Base-by-base conservation (phyloP, 2,329 filamentous ascomycete species). In the Lachnellula cervina region DNA sequence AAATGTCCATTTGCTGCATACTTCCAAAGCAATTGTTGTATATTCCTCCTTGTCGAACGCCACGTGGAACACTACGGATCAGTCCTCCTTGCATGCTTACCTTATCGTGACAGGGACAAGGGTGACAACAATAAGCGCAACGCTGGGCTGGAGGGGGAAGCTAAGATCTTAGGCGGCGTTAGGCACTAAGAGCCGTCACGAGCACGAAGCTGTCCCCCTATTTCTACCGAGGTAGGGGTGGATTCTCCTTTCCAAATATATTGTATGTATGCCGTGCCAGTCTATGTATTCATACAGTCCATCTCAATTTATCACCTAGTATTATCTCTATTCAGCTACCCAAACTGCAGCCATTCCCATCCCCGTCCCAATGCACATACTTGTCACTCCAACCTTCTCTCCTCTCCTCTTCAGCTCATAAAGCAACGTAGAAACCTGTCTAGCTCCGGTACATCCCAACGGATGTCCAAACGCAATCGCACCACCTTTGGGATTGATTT, bases 331-430 rank as follows among this genome's bases (percentile, higher is more conserved):
- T 79, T 96, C 92, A 3, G 90, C 89, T 63, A 97, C 92, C 91
- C 92, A 97, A 57, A 97, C 87, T 58, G 92, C 90, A 55, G 91
- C 92, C 90, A 97, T 96, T 51, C 93, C 93, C 94, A 97, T 97
- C 52, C 91, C 93, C 2, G 93, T 97, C 51, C 93, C 94, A 49
- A 97, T 77, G 19, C 94, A 99, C 94, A 97, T 97, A 73, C 88
- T 93, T 32, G 90, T 97, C 43, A 96, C 84, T 51, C 94, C 94
- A 59, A 97, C 77, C 80, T 88, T 89, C 80, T 94, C 81, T 56
- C 86, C 84, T 52, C 84, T 94, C 70, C 93, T 80, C 80, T 83
- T 88, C 66, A 97, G 76, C 81, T 97, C 93, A 64, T 91, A 95
- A 61, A 97, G 77, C 67, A 97, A 75, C 11, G 94, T 97, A 69